Base-by-base conservation (phyloP, 768 basidiomycete genomes). In the Pisolithus marmoratus region DNA sequence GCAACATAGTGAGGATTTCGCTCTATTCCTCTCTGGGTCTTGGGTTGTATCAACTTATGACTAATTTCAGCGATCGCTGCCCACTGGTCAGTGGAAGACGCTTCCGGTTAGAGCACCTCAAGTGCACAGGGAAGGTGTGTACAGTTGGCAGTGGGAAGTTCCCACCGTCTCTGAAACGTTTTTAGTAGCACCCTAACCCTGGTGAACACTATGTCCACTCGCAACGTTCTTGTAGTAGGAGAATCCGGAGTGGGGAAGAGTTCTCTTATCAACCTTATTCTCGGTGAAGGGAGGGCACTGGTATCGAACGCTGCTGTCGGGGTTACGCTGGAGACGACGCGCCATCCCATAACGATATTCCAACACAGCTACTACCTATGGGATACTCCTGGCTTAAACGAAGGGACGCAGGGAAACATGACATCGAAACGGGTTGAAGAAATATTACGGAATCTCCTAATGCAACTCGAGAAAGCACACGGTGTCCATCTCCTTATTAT, bases 331-430 rank as follows among this genome's bases (percentile, higher is more conserved):
- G 58, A 55, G 19, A 59, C 52, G 14, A 57, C 55, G 41, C 54
- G 50, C 46, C 54, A 64, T 36, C 55, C 58, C 20, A 57, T 57
- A 53, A 51, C 27, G 43, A 44, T 44, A 19, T 51, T 52, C 36
- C 38, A 38, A 8, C 59, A 60, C 40, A 58, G 53, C 17, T 70
- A 58, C 52, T 54, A 58, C 34, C 54, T 70, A 37, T 69, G 56
- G 62, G 68, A 70, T 44, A 70, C 68, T 1, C 64, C 60, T 1
- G 69, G 68, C 24, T 60, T 69, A n/a, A 58, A 59, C 44, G 66
- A 67, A 49, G 61, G 58, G 38, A 58, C 63, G 7, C 62, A 53
- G 6, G 63, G 62, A 36, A 58, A 52, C 4, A 55, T 64, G 5
- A 46, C 58, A 23, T 56, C 63, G 24, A 63, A 57, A 36, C 56